These are phyloP conservation scores for Naumovozyma baii DNA, from an alignment of 805 yeast genomes.

Conservation along the genomic window DNA sequence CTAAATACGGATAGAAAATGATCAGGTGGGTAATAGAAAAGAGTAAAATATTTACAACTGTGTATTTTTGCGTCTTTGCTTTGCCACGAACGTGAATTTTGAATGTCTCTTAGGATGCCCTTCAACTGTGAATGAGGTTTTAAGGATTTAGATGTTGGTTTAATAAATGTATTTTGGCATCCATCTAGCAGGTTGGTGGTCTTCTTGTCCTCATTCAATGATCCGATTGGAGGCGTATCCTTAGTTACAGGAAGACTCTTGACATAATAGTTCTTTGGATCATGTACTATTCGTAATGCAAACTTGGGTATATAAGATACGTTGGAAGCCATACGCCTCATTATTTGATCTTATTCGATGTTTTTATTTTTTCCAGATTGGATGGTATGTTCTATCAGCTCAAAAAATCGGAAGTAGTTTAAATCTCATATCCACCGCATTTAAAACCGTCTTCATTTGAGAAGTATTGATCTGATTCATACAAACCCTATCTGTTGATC, in stretches of 20 bases:
- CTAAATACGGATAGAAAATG: conserved; percentile 24
- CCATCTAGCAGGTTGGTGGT: neutral
- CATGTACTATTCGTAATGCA: neutral
- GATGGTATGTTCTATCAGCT: too few relatives aligned
- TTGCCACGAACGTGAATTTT: conserved; percentile 5
- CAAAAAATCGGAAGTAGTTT: too few relatives aligned
- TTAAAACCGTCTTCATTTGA: too few relatives aligned
- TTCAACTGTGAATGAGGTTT: neutral
- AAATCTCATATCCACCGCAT: too few relatives aligned
- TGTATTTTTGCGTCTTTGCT: conserved; percentile 14
- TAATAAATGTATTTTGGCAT: neutral
- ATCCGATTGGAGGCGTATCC: neutral
- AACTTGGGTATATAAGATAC: neutral
- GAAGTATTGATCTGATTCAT: too few relatives aligned
- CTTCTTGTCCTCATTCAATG: too few relatives aligned
- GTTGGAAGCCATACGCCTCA: too few relatives aligned
- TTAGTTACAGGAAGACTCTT: neutral
- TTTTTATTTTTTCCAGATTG: too few relatives aligned
- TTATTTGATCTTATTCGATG: too few relatives aligned
- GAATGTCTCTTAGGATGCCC: conserved; percentile 6
- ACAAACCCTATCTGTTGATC: too few relatives aligned
- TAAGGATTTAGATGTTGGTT: neutral
- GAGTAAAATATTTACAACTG: conserved; percentile 15
- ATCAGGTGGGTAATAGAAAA: conserved; percentile 22
- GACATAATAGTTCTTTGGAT: neutral